These are phyloP conservation scores for Saussurea involucrata DNA, from an alignment of 129 eudicot genomes.

Conservation along the genomic window DNA sequence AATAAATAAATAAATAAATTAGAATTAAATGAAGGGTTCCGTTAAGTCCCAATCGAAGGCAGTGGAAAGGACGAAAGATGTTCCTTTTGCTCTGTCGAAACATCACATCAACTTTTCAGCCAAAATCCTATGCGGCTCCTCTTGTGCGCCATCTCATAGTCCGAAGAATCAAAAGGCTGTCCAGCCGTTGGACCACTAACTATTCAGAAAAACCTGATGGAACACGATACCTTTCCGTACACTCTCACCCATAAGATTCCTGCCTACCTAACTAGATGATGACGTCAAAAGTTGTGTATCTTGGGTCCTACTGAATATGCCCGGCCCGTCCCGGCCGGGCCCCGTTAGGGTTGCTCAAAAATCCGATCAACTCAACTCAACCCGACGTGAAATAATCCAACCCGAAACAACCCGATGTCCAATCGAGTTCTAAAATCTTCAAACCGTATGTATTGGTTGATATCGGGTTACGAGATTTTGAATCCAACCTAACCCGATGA, in stretches of 20 bases:
- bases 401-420: no score
- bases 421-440: no score
- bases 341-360: no score
- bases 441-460: no score
- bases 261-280: background rate
- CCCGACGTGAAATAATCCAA: no score
- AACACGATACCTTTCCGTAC: slow-evolving; percentile 15
- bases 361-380: no score
- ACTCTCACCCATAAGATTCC: slow-evolving; percentile 21
- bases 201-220: slow-evolving; percentile 15
- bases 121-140: slow-evolving; percentile 14
- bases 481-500: no score
- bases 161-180: slow-evolving; percentile 19
- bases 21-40: slow-evolving; percentile 5
- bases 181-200: slow-evolving; percentile 21
- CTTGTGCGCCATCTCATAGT: slow-evolving; percentile 17
- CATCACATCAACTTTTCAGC: slow-evolving; percentile 13
- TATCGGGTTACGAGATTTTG: no score
- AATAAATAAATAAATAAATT: background rate
- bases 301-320: background rate
- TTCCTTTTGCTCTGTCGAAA: slow-evolving; percentile 44
- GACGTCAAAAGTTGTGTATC: background rate
- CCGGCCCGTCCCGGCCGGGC: no score
- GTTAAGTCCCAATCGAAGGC: slow-evolving; percentile 26
- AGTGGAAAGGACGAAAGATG: slow-evolving; percentile 33